Base-by-base conservation (phyloP, 139 green algal genomes). In the Zygnema circumcarinatum region DNA sequence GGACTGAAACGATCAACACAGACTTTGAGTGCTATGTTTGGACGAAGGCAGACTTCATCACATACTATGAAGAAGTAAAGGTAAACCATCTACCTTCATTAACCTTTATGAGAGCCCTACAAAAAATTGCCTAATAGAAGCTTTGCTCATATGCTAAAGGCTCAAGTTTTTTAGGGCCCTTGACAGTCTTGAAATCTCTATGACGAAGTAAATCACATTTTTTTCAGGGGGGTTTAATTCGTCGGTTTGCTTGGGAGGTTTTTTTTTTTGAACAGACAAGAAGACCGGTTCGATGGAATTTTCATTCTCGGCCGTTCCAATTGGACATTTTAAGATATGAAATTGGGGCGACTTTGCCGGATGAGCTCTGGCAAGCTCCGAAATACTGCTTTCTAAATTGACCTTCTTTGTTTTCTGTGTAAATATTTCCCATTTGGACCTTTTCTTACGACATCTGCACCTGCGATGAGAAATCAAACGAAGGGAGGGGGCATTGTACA, bases 41-140 rank as follows among this genome's bases (percentile, higher is more conserved):
- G 76, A 87, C 83, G 31, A 89, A 89, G 38, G 42, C 47, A 1
- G 83, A 89, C 29, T 89, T 89, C 83, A 89, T 89, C 33, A 86
- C 35, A 1, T 89, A 89, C 35, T 89, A 89, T 7, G 83, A 74
- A 67, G 78, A 89, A 56, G 80, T 88, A 20, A 36, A 85, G 79
- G 79, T 85, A 52, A 41, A 67, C 73, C n/a, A 29, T 80, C 38
- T 47, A 80, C 39, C 31, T 80, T 80, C 67, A n/a, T n/a, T n/a
- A n/a, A n/a, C n/a, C n/a, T n/a, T n/a, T n/a, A n/a, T n/a, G n/a
- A n/a, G n/a, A n/a, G n/a, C n/a, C n/a, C n/a, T n/a, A n/a, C n/a
- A n/a, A n/a, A n/a, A n/a, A n/a, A n/a, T 62, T 7, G 47, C 16
- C 16, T 62, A 62, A 16, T 25, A 62, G 16, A 62, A 62, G 47